Evolutionary conservation across 2,329 filamentous ascomycete genomes (phyloP), one percentile per base, ranked within the genome.

Genomic region (Cladophialophora chaetospira): DNA sequence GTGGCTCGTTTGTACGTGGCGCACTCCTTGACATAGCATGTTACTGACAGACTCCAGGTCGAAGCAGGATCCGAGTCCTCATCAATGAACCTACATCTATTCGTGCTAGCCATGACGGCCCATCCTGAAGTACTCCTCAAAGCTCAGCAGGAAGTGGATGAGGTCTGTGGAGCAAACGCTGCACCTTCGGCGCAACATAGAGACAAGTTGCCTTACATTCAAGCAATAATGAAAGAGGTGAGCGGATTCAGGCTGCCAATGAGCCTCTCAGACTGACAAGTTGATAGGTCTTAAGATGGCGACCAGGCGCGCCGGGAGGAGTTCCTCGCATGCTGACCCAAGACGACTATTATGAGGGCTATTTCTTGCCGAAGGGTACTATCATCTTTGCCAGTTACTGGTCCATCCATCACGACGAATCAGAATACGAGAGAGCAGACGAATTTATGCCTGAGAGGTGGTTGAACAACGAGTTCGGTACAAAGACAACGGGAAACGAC

Each of bases 181-280:
- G 72, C 75, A 9, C 82, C 82, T 0, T 68, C 65, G 21, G 78
- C 76, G 65, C 72, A 77, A 31, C 81, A 85, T 62, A 71, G 73
- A n/a, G 67, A 72, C 0, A 67, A 70, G 1, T 65, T 85, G 5
- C 80, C 81, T 0, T 85, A 84, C 62, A 67, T 83, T 31, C 73
- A 75, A 17, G 78, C 33, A 11, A 28, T 52, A 15, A 53, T 57
- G 42, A 53, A 28, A 1, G 55, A 57, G 21, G 48, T 52, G 11
- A 52, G 53, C 28, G 21, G 19, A 6, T 28, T n/a, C 11, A 31
- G 28, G 33, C 25, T 25, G 45, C 19, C 15, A 10, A 19, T 13
- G 35, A 44, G 5, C 21, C 11, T 10, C 2, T 36, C 33, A 15
- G 13, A 15, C 33, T 36, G 33, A 36, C 33, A 51, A 10, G 42